Evolutionary conservation across 2,329 filamentous ascomycete genomes (phyloP).

Genomic region (Sporothrix globosa): DNA sequence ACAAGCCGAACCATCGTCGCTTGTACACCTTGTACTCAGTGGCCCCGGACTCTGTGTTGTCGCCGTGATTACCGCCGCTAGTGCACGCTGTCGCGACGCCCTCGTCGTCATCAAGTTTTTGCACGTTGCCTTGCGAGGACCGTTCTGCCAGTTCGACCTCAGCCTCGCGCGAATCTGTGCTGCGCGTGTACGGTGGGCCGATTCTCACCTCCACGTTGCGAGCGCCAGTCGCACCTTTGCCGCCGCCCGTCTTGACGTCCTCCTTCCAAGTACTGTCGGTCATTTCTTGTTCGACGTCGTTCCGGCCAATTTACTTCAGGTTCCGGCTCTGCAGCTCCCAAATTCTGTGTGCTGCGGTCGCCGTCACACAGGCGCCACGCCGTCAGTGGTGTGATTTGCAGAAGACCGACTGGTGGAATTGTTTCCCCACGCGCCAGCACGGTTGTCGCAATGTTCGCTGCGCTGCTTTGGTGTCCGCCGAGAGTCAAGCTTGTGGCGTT

Average conservation of each 20-base stretch:
- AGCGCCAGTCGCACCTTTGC: background rate
- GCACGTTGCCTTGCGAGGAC: background rate
- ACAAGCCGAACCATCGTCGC: constrained; percentile 84
- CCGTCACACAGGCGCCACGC: background rate
- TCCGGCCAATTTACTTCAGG: background rate
- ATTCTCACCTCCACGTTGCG: constrained; percentile 21
- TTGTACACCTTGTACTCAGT: constrained; percentile 63
- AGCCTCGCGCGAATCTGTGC: constrained; percentile 3
- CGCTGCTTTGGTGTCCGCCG: background rate
- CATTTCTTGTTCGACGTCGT: background rate
- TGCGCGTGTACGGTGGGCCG: constrained; percentile 16
- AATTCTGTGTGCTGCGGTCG: background rate
- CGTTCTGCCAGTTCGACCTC: constrained; percentile 28
- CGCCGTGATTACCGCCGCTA: background rate
- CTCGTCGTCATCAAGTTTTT: background rate
- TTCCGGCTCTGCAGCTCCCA: background rate
- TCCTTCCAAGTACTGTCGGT: constrained; percentile 18
- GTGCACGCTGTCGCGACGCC: background rate
- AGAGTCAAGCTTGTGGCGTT: background rate
- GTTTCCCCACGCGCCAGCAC: constrained; percentile 5
- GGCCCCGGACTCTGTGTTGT: background rate
- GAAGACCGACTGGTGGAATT: background rate
- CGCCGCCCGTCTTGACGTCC: constrained; percentile 4
- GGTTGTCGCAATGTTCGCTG: background rate
- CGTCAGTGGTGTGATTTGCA: constrained; percentile 4